A percentile compares a stretch with the other conserved stretches of the same genome.
phyloP scores from a whole-genome alignment of 768 basidiomycete species.

The Termitomyces sp. region DNA sequence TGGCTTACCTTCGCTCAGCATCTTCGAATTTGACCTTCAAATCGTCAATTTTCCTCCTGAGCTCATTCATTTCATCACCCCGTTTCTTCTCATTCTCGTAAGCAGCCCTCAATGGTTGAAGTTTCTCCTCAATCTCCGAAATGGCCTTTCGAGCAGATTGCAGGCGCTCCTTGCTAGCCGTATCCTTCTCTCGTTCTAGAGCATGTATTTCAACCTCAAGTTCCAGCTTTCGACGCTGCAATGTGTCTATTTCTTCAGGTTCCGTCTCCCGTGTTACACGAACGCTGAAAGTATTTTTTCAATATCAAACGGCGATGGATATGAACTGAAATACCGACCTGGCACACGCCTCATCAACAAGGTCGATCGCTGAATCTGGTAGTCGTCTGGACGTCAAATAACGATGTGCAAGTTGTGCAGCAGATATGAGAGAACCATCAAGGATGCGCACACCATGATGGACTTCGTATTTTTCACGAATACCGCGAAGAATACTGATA shows the following conservation, averaged over 20 bases:
- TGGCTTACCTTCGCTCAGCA: conserved; percentile 74
- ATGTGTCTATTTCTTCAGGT: conserved; percentile 88
- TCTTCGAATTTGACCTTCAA: conserved; percentile 89
- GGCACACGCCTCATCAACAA: conserved; percentile 90
- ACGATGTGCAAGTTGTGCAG: conserved; percentile 88
- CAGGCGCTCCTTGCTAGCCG: conserved; percentile 82
- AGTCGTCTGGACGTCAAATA: conserved; percentile 80
- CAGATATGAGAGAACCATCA: conserved; percentile 83
- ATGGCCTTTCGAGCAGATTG: conserved; percentile 69
- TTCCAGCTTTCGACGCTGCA: conserved; percentile 85
- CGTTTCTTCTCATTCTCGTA: conserved; percentile 85
- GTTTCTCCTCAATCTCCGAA: conserved; percentile 79
- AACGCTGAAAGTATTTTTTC: conserved; percentile 40
- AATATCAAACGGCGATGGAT: background rate
- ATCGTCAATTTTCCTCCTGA: conserved; percentile 83
- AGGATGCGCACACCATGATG: conserved; percentile 87
- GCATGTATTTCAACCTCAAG: conserved; percentile 95
- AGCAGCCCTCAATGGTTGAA: conserved; percentile 75
- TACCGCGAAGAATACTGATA: conserved; percentile 90
- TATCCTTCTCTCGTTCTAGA: conserved; percentile 86
- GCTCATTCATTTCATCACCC: conserved; percentile 72
- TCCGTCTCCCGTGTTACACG: conserved; percentile 93
- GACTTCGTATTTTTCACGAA: conserved; percentile 91
- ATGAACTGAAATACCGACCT: conserved; percentile 41
- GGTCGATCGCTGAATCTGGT: conserved; percentile 85